Evolutionary conservation across 371 early-diverging fungal species (phyloP).

Genomic region (Rhizopus delemar): DNA sequence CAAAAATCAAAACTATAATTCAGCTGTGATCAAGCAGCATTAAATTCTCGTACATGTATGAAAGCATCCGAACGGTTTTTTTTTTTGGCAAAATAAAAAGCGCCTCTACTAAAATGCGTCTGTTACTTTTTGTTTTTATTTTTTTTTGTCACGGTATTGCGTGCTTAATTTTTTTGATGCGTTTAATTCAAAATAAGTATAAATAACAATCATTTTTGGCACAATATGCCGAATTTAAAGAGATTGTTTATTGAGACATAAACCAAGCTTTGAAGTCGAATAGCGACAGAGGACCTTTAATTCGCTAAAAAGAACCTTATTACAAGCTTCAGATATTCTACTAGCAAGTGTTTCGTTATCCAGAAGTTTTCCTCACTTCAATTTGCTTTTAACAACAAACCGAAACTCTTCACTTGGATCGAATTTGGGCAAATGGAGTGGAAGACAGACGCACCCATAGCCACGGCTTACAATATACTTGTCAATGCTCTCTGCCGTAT

Average conservation of each 20-base stretch:
- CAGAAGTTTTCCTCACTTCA: slow-evolving; percentile 15
- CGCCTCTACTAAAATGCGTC: no score
- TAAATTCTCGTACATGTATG: no score
- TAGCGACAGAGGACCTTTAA: slow-evolving; percentile 12
- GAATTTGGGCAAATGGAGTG: slow-evolving; percentile 12
- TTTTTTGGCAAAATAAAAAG: no score
- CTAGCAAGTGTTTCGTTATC: slow-evolving; percentile 16
- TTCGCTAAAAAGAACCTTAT: slow-evolving; percentile 8
- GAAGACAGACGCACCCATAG: slow-evolving; percentile 22
- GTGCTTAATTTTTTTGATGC: no score
- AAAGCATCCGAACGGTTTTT: no score
- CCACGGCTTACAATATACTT: slow-evolving; percentile 21
- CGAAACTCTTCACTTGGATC: slow-evolving; percentile 26
- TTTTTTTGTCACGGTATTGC: no score
- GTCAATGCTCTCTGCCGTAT: slow-evolving; percentile 8
- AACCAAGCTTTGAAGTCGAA: slow-evolving; percentile 15
- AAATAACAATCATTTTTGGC: no score
- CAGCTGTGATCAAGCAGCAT: no score
- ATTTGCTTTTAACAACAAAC: slow-evolving; percentile 17
- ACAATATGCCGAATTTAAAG: neutral
- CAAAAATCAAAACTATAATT: no score
- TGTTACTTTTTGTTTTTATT: no score
- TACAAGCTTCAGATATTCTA: slow-evolving; percentile 13
- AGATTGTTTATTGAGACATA: slow-evolving; percentile 9
- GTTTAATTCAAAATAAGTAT: no score